These are phyloP conservation scores for Cunninghamia lanceolata DNA, from an alignment of 75 land plant genomes.

Conservation along the genomic window DNA sequence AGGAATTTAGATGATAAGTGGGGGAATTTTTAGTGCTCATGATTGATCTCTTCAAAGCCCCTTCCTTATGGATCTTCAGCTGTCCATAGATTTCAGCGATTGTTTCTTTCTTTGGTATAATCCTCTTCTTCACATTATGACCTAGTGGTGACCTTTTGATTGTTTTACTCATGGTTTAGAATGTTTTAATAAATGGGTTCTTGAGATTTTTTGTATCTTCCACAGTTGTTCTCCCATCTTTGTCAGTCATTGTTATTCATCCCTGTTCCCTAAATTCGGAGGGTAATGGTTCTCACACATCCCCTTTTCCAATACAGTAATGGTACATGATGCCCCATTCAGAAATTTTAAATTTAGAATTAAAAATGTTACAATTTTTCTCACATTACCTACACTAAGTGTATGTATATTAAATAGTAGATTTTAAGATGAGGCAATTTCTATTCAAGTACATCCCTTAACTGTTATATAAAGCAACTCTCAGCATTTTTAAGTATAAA, in stretches of 20 bases:
- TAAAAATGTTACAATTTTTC: background rate
- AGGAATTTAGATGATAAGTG: no score
- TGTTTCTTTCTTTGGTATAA: no score
- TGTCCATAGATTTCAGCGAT: no score
- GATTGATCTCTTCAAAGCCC: no score
- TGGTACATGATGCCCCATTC: background rate
- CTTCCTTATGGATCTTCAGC: no score
- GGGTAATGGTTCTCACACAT: background rate
- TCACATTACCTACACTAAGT: background rate
- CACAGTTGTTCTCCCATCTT: background rate
- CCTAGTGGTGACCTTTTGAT: no score
- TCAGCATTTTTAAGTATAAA: background rate
- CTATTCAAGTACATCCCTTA: background rate
- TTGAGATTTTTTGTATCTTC: background rate
- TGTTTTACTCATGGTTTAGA: no score
- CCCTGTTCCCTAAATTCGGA: background rate
- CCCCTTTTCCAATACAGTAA: background rate
- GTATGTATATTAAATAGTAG: background rate
- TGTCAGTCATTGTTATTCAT: background rate
- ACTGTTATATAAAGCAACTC: background rate
- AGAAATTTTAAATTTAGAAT: no score
- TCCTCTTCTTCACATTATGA: no score
- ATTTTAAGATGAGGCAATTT: background rate
- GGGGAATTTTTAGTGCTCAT: no score
- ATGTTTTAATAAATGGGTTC: background rate